phyloP scores from a whole-genome alignment of 768 basidiomycete genomes.

The Tylopilus sp. region DNA sequence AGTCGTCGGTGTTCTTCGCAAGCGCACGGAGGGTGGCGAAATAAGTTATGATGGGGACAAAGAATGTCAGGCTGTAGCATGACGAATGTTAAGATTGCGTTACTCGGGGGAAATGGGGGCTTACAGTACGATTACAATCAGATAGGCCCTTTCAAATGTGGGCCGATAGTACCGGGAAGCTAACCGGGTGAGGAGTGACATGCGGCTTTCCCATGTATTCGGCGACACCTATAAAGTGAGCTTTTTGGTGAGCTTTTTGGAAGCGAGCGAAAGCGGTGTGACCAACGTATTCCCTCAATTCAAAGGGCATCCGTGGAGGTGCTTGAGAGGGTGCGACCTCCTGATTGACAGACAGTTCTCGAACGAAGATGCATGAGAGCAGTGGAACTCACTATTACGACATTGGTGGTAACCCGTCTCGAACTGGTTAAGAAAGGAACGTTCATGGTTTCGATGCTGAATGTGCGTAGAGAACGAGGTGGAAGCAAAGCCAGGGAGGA shows the following conservation, averaged over 20 bases:
- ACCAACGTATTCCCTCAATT: slow-evolving; percentile 37
- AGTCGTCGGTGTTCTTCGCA: background rate
- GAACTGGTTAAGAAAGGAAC: slow-evolving; percentile 5
- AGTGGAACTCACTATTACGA: slow-evolving; percentile 23
- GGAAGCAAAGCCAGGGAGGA: slow-evolving; percentile 9
- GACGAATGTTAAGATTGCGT: background rate
- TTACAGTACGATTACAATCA: slow-evolving; percentile 39
- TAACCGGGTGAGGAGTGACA: slow-evolving; percentile 35
- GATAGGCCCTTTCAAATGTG: slow-evolving; percentile 42
- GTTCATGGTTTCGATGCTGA: slow-evolving; percentile 9
- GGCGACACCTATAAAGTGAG: slow-evolving; percentile 34
- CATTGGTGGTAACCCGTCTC: slow-evolving; percentile 17
- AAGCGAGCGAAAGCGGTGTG: slow-evolving; percentile 2
- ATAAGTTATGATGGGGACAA: slow-evolving; percentile 40
- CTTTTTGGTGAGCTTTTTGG: background rate
- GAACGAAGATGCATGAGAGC: background rate
- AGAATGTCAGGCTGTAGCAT: slow-evolving; percentile 34
- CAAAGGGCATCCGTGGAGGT: slow-evolving; percentile 33
- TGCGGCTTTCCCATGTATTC: slow-evolving; percentile 42
- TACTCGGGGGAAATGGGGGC: slow-evolving; percentile 5
- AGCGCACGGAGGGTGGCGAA: slow-evolving; percentile 27
- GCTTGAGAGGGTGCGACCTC: slow-evolving; percentile 33
- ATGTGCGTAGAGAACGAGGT: background rate
- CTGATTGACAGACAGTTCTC: slow-evolving; percentile 14
- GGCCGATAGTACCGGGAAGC: slow-evolving; percentile 42